These are phyloP conservation scores for Cucurbita argyrosperma DNA, from an alignment of 306 rosid species.

Conservation along the genomic window DNA sequence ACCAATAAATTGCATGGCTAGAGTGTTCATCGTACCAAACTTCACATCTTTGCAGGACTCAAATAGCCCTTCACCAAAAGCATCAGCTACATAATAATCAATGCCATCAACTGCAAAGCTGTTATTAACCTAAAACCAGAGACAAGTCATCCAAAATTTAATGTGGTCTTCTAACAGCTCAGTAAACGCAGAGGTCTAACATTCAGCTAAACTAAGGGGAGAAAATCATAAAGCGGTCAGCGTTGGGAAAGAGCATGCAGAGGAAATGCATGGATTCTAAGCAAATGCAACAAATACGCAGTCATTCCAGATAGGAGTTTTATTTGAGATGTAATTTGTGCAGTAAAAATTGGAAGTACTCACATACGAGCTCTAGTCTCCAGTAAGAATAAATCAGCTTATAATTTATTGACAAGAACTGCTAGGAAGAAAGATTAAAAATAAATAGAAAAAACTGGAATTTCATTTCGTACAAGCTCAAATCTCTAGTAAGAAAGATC, in stretches of 20 bases:
- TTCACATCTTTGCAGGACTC: slow-evolving; percentile 95
- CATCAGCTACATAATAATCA: slow-evolving; percentile 55
- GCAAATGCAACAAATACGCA: background rate
- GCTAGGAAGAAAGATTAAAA: background rate
- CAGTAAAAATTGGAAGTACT: background rate
- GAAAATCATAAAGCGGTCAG: background rate
- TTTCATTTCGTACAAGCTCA: background rate
- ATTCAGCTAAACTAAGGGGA: background rate
- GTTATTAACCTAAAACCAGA: slow-evolving; percentile 43
- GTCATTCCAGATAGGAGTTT: background rate
- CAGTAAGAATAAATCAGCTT: background rate
- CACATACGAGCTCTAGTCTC: background rate
- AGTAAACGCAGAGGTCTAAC: background rate
- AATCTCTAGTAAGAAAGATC: background rate
- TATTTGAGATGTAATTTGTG: background rate
- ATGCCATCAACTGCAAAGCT: slow-evolving; percentile 75
- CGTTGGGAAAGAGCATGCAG: background rate
- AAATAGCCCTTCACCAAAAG: slow-evolving; percentile 86
- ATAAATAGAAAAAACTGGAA: background rate
- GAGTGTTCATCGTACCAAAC: slow-evolving; percentile 82
- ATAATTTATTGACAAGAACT: background rate
- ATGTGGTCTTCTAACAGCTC: slow-evolving; percentile 4
- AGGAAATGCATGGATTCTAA: background rate
- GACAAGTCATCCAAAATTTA: background rate
- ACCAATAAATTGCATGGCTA: slow-evolving; percentile 69